phyloP scores from a whole-genome alignment of 2,329 filamentous ascomycete species.

The Sporothrix sp. region DNA sequence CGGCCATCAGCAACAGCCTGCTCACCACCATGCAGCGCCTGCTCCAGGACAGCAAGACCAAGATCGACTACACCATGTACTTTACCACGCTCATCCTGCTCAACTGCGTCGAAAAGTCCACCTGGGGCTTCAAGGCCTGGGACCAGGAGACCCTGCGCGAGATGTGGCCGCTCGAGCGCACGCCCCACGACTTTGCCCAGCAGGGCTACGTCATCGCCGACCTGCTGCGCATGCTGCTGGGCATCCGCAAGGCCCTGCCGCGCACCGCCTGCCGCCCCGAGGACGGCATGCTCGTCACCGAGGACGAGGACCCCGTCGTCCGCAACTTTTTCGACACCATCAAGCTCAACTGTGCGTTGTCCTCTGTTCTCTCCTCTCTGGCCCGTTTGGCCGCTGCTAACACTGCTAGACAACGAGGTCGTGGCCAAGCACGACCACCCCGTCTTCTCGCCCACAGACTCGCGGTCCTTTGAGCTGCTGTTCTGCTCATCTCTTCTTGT shows the following conservation, averaged over 20 bases:
- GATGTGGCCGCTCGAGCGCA: conserved; percentile 52
- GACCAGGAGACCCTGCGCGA: conserved; percentile 50
- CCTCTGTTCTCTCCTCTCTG: background rate
- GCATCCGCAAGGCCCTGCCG: conserved; percentile 51
- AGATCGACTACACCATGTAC: conserved; percentile 51
- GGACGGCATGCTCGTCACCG: conserved; percentile 39
- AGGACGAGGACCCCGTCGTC: conserved; percentile 36
- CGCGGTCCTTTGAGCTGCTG: conserved; percentile 36
- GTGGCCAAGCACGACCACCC: conserved; percentile 40
- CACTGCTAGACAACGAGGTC: conserved; percentile 30
- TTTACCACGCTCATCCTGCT: conserved; percentile 53
- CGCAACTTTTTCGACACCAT: conserved; percentile 46
- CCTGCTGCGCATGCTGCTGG: conserved; percentile 50
- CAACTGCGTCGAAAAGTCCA: conserved; percentile 58
- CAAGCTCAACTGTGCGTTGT: conserved; percentile 43
- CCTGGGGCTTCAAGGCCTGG: conserved; percentile 60
- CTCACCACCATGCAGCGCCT: conserved; percentile 52
- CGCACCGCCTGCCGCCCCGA: conserved; percentile 35
- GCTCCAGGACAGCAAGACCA: conserved; percentile 51
- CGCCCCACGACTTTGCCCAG: conserved; percentile 46
- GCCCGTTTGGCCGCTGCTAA: background rate
- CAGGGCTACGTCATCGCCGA: conserved; percentile 51
- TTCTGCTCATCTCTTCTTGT: conserved; percentile 36
- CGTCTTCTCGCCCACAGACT: conserved; percentile 40
- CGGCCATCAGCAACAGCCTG: conserved; percentile 46